Base-by-base conservation (phyloP, 164 flowering plant species). In the Aristolochia fimbriata region DNA sequence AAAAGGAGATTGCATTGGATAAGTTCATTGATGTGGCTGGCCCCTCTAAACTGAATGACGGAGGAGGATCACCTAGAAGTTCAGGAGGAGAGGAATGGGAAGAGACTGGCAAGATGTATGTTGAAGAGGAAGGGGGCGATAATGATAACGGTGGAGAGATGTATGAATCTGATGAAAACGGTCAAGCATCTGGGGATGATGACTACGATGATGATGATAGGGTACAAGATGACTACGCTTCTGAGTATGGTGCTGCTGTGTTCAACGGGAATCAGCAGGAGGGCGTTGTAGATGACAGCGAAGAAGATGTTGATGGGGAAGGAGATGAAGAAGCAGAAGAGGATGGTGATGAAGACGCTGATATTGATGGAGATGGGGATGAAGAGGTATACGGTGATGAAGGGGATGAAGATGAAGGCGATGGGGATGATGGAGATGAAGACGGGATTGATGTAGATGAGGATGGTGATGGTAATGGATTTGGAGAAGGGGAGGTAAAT, bases 121-220 rank as follows among this genome's bases (percentile, higher is more conserved):
- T 45, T 1, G 63, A 47, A 14, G 82, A n/a, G n/a, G n/a, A 73
- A 43, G 74, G 41, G 5, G 67, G 59, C 53, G 85, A 61, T 45
- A 79, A 78, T 70, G 78, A 59, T 47, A 79, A 78, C 70, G 76
- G 77, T 57, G 78, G 71, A 21, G 85, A 69, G 24, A 58, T 74
- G 58, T 82, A 80, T 2, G 85, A 76, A 10, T 81, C 74, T 47
- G 82, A 82, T 61, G 80, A 83, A 19, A 76, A 77, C 51, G 80
- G 72, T 21, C 84, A 75, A 57, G 79, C 69, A 41, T 23, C 70
- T 14, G 86, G 71, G 14, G 82, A 80, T 58, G 85, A 80, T 47
- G 78, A 71, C 62, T 80, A 81, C 53, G 81, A 80, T 45, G 78
- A 71, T 64, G 81, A 81, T 58, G 80, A 73, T 57, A 25, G 49